A percentile compares a stretch with the other conserved stretches of the same genome.
Evolutionary conservation across 73 alveolate genomes (phyloP).

Genomic region (Blepharisma japonicum): DNA sequence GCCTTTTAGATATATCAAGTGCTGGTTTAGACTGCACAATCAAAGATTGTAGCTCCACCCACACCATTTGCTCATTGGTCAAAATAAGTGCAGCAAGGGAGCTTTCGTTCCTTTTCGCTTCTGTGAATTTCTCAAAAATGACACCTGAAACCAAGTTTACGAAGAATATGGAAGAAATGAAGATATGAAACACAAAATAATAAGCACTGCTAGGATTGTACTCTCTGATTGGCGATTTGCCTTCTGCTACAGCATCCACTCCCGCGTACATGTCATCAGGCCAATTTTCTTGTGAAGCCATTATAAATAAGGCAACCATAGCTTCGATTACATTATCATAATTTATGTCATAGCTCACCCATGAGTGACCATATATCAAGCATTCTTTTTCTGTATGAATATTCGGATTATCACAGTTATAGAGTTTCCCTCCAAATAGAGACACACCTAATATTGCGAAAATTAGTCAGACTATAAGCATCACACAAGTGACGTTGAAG

Average conservation of each 20-base stretch:
- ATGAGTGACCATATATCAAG: conserved; percentile 47
- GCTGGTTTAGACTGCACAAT: conserved; percentile 36
- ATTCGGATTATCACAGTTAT: conserved; percentile 54
- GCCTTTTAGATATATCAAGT: conserved; percentile 39
- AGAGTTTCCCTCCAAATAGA: conserved; percentile 75
- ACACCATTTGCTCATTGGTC: conserved; percentile 47
- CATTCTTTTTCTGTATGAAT: conserved; percentile 37
- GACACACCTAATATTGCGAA: conserved; percentile 88
- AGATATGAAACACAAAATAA: conserved; percentile 73
- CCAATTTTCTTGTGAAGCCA: conserved; percentile 94
- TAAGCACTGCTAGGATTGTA: conserved; percentile 65
- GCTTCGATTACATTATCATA: conserved; percentile 88
- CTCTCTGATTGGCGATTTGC: conserved; percentile 64
- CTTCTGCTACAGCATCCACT: conserved; percentile 62
- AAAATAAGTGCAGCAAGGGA: conserved; percentile 36
- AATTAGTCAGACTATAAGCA: conserved; percentile 89
- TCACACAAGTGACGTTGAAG: conserved; percentile 77
- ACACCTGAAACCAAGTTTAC: conserved; percentile 94
- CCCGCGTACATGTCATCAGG: conserved; percentile 80
- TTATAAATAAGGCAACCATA: conserved; percentile 81
- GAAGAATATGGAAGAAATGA: conserved; percentile 88
- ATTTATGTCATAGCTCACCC: conserved; percentile 63
- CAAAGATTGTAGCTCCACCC: conserved; percentile 67
- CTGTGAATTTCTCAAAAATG: conserved; percentile 82
- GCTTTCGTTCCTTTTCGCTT: conserved; percentile 42